phyloP scores from a whole-genome alignment of 495 filamentous ascomycete species.

The Geopyxis carbonaria region DNA sequence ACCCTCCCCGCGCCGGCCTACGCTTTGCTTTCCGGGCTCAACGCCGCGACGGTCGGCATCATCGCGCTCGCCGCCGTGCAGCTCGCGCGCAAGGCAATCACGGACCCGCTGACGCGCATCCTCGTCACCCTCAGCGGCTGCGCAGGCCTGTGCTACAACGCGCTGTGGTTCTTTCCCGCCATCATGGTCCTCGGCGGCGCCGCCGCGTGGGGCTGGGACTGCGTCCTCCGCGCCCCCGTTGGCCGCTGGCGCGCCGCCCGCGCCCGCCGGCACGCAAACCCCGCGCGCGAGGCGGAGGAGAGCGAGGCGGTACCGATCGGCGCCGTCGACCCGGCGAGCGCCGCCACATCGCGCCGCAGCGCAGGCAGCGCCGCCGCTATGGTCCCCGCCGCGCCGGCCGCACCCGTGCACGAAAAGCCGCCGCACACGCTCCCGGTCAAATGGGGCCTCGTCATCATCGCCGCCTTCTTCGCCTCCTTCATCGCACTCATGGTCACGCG shows the following conservation, averaged over 20 bases:
- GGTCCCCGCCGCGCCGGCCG: constrained; percentile 30
- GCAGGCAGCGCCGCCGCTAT: constrained; percentile 11
- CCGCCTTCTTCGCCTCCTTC: constrained; percentile 42
- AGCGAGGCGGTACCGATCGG: constrained; percentile 1
- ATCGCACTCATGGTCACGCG: constrained; percentile 44
- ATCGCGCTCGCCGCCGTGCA: constrained; percentile 64
- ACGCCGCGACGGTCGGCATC: constrained; percentile 62
- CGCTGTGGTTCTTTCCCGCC: constrained; percentile 69
- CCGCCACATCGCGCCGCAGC: background rate
- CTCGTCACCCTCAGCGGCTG: constrained; percentile 51
- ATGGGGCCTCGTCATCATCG: constrained; percentile 23
- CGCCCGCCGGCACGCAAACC: background rate
- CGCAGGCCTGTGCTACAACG: constrained; percentile 57
- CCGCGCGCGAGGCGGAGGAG: constrained; percentile 9
- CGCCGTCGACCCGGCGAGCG: background rate
- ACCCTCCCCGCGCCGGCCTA: constrained; percentile 51
- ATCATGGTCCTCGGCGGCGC: constrained; percentile 44
- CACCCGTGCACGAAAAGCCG: background rate
- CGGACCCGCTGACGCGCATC: constrained; percentile 49
- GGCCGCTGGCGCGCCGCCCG: background rate
- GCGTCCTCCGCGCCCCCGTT: constrained; percentile 10
- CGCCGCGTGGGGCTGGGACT: constrained; percentile 43
- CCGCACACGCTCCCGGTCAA: constrained; percentile 19
- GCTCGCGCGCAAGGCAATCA: constrained; percentile 57
- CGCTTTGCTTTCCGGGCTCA: constrained; percentile 60